phyloP scores from a whole-genome alignment of 192 early-diverging fungal species.

The Backusella circina region DNA sequence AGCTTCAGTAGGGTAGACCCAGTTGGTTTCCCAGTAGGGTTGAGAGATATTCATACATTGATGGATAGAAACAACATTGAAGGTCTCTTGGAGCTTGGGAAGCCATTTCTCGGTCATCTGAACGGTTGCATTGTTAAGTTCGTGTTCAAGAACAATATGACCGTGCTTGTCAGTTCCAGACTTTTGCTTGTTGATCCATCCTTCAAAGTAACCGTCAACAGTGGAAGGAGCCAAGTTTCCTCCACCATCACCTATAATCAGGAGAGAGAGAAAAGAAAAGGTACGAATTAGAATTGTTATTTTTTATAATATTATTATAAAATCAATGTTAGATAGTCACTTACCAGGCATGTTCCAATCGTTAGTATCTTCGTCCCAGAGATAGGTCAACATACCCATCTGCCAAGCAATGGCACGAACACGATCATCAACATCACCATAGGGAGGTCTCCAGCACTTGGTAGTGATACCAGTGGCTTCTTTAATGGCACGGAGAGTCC shows the following conservation, averaged over 20 bases:
- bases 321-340: no score
- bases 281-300: no score
- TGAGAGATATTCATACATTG: constrained; percentile 35
- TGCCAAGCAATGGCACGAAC: constrained; percentile 34
- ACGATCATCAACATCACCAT: constrained; percentile 45
- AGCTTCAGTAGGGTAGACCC: constrained; percentile 28
- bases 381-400: constrained; percentile 16
- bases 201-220: constrained; percentile 29
- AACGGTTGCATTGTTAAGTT: constrained; percentile 38
- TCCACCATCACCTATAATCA: constrained; percentile 17
- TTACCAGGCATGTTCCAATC: constrained; percentile 42
- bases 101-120: constrained; percentile 40
- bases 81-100: constrained; percentile 30
- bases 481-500: constrained; percentile 37
- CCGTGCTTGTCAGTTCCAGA: constrained; percentile 20
- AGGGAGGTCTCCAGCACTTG: constrained; percentile 45
- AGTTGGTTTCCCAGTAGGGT: constrained; percentile 40
- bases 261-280: constrained; percentile 15
- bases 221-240: constrained; percentile 18
- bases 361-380: constrained; percentile 26
- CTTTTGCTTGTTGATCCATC: constrained; percentile 21
- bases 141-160: constrained; percentile 38
- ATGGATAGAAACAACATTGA: constrained; percentile 32
- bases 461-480: constrained; percentile 38
- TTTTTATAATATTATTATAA: no score